Base-by-base conservation (phyloP, 768 basidiomycete genomes). In the Pleurotus tuoliensis region DNA sequence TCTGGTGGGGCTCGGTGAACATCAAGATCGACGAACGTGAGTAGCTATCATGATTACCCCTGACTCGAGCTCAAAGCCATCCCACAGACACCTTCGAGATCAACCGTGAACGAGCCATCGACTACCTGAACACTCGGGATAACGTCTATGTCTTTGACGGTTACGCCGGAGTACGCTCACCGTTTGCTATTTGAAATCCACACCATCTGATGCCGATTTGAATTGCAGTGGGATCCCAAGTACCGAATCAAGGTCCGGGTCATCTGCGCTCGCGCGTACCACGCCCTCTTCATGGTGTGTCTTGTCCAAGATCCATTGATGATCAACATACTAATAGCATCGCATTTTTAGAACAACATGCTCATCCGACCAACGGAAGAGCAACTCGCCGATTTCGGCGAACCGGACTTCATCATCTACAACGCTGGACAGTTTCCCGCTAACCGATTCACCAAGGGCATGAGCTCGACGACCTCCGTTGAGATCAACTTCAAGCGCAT, bases 401-500 rank as follows among this genome's bases (percentile, higher is more conserved):
- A 96, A 67, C 97, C 97, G 45, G 97, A 99, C 69, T 99, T 99
- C 73, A 97, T 94, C 77, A 98, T 99, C 73, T 98, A 98, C 85
- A 98, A 98, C 73, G 97, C 97, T 46, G 97, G 97, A 61, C 95
- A 98, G 72, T 98, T 99, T 88, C 96, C 97, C 12, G 97, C 97
- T 64, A 99, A 99, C 73, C 90, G 97, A 44, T 98, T 98, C 83
- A 99, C 97, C 59, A 94, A 97, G 79, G 97, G 97, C 73, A 98
- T 98, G 97, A 96, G 93, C 59, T 97, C 94, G 8, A 92, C 94
- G 27, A 98, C 97, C 5, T 97, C 95, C 2, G 96, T 99, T 49
- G 96, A 98, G 76, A 93, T 99, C 80, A 99, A 99, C 84, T 98
- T 99, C 77, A 97, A 97, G 81, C 92, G 97, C 40, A 97, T 94